Base-by-base conservation (phyloP, 768 basidiomycete genomes). In the Leccinum disarticulatum region DNA sequence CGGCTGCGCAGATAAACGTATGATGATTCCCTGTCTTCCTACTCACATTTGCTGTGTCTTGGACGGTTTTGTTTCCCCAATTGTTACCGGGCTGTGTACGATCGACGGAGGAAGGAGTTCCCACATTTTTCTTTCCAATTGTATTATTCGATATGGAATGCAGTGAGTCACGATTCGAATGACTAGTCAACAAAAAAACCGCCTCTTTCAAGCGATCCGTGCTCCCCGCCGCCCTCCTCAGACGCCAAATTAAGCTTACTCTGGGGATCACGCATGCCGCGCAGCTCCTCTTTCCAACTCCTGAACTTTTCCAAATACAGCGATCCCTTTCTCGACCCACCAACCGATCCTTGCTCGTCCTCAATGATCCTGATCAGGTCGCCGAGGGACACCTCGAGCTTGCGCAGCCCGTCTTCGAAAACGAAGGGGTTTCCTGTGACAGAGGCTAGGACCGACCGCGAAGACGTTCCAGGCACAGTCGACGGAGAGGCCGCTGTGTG, bases 381-480 rank as follows among this genome's bases (percentile, higher is more conserved):
- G 11, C 68, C 64, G 53, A 83, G 70, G 3, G 80, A 74, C 65
- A 28, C 1, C 61, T 82, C 81, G 43, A 83, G 74, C 50, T 78
- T 79, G 49, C 74, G 64, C 31, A 84, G 66, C 3, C 78, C 77
- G 31, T 70, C 70, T 31, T 76, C 68, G 69, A 83, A 78, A 5
- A 81, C 72, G 62, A 75, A 82, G 1, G 82, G 79, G 61, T 83
- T 85, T 19, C 80, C 80, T 11, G 80, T 70, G 48, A 72, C 72
- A 27, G 67, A 59, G 54, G 58, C n/a, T 10, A 72, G 57, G 64
- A 66, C 50, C 56, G 25, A 56, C 41, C 57, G 35, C 8, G 59
- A 62, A 6, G 69, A 70, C 2, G 68, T 68, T 27, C 64, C 64
- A 38, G 68, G 64, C 3, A 70, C 60, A 6, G 61, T 62, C 10